Base-by-base conservation (phyloP, 108 stramenopile genomes). In the Nitzschia putrida region DNA sequence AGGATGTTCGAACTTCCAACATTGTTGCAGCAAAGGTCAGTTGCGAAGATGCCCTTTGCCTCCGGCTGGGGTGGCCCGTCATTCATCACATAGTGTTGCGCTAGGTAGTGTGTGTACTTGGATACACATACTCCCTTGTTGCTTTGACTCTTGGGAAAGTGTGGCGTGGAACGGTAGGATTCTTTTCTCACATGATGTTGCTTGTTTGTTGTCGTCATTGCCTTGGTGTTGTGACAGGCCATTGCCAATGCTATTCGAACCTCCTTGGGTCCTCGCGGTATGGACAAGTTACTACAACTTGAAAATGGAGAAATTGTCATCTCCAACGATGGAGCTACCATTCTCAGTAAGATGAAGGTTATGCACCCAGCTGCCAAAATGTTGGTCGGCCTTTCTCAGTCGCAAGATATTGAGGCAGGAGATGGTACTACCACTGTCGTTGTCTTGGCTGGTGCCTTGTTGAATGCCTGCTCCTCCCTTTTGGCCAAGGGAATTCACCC, bases 341-440 rank as follows among this genome's bases (percentile, higher is more conserved):
- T 99, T 69, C 71, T 99, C 23, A 81, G 78, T 61, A 96, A 97
- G 61, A 96, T 99, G 97, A 86, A 97, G 58, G 97, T 97, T 23
- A 78, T 98, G 67, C 99, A 99, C 78, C 99, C 99, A 14, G 96
- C 98, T 26, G 99, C 98, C 18, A 97, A 98, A 85, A 99, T 99
- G 99, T 79, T 99, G 42, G 98, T 98, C 47, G 95, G 98, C 75
- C 83, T 97, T 37, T 88, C 86, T 40, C 95, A 98, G 76, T 87
- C 91, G n/a, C 99, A 99, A 78, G 99, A 99, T 71, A 95, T 98
- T 49, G 97, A 98, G 79, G 99, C 99, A 1, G 99, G 99, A 0
- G 94, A 95, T 67, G 97, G 97, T 12, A 98, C 97, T 22, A 97
- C 96, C 9, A 83, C 90, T 0, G 98, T 99, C 0, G 96, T 96